Evolutionary conservation across 257 asterid genomes (phyloP).

Genomic region (Solanum tarapatanum): DNA sequence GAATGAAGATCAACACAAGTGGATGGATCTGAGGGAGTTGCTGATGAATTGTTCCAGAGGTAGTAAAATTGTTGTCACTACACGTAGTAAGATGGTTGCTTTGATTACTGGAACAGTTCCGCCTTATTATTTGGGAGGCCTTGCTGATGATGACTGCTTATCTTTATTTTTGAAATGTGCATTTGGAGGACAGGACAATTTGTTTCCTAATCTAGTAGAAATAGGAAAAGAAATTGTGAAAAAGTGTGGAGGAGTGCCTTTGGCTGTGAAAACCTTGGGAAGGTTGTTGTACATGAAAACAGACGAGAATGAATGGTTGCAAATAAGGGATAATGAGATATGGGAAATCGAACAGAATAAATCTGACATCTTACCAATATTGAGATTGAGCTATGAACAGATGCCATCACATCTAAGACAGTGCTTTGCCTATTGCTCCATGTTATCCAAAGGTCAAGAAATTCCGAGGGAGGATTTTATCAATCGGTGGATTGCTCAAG

Average conservation of each 20-base stretch:
- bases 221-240: constrained; percentile 39
- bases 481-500: constrained; percentile 53
- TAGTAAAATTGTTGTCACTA: constrained; percentile 35
- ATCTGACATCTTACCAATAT: constrained; percentile 27
- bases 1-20: constrained; percentile 37
- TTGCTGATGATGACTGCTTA: constrained; percentile 30
- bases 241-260: constrained; percentile 42
- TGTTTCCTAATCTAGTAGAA: constrained; percentile 19
- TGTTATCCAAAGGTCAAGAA: constrained; percentile 40
- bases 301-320: constrained; percentile 35
- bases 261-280: constrained; percentile 40
- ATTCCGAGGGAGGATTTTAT: constrained; percentile 33
- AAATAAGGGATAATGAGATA: constrained; percentile 29
- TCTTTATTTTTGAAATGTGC: constrained; percentile 36
- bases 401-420: constrained; percentile 43
- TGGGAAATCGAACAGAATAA: constrained; percentile 42
- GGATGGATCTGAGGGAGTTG: constrained; percentile 31
- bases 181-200: constrained; percentile 14
- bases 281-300: constrained; percentile 29
- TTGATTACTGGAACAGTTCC: constrained; percentile 17
- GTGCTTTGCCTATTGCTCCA: constrained; percentile 51
- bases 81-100: constrained; percentile 37
- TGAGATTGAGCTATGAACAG: constrained; percentile 36
- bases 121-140: constrained; percentile 22
- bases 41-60: constrained; percentile 19